phyloP scores from a whole-genome alignment of 2,329 filamentous ascomycete genomes.

The Ophiostoma tasmaniense region DNA sequence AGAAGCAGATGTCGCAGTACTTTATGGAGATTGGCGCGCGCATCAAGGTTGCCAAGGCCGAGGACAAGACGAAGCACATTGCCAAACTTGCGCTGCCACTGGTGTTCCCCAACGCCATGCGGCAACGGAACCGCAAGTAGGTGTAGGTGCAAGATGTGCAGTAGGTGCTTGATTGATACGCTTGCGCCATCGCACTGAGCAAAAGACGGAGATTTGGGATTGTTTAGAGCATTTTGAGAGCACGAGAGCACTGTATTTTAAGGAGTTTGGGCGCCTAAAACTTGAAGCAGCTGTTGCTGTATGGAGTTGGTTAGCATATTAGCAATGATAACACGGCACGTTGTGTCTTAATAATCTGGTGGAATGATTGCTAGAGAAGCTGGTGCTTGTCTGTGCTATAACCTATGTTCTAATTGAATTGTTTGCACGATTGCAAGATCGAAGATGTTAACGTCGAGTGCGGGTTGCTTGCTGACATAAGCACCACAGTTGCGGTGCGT shows the following conservation, averaged over 20 bases:
- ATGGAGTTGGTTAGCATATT: not conserved
- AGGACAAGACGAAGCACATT: slow-evolving; percentile 46
- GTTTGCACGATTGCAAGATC: not conserved
- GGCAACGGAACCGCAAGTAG: slow-evolving; percentile 18
- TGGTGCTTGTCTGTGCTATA: no score
- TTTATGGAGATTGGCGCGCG: slow-evolving; percentile 68
- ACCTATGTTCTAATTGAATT: no score
- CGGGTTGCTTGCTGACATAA: not conserved
- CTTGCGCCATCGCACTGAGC: not conserved
- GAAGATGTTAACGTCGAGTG: not conserved
- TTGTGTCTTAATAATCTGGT: not conserved
- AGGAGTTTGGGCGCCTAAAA: slow-evolving; percentile 13
- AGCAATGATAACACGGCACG: slow-evolving; percentile 1
- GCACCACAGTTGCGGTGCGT: not conserved
- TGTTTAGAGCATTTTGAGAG: not conserved
- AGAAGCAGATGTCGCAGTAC: slow-evolving; percentile 61
- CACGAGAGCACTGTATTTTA: slow-evolving; percentile 7
- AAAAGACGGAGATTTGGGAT: not conserved
- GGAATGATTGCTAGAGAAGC: no score
- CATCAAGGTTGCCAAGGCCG: slow-evolving; percentile 51
- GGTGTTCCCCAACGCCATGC: slow-evolving; percentile 61
- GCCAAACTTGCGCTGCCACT: slow-evolving; percentile 71
- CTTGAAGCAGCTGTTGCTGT: not conserved
- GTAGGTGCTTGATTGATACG: not conserved
- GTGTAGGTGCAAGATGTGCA: not conserved